Evolutionary conservation across 2,329 filamentous ascomycete species (phyloP).

Genomic region (Calonectria pteridis): DNA sequence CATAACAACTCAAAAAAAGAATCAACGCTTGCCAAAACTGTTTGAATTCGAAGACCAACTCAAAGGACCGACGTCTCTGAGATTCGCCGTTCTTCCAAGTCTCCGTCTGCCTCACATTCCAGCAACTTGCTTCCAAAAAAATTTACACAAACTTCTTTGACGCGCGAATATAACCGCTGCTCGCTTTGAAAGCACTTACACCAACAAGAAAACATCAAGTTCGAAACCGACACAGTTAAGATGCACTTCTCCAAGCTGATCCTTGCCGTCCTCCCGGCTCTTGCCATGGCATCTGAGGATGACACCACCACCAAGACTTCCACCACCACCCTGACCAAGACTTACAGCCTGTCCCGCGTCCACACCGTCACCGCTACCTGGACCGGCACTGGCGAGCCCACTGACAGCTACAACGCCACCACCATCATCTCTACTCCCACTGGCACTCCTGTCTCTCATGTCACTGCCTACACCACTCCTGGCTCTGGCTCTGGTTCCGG

Average conservation of each 20-base stretch:
- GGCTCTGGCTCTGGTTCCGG: slow-evolving; percentile 30
- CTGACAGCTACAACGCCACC: slow-evolving; percentile 46
- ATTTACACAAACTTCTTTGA: slow-evolving; percentile 14
- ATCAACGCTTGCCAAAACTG: background rate
- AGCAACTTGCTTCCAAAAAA: slow-evolving; percentile 6
- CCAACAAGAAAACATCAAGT: slow-evolving; percentile 26
- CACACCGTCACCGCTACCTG: slow-evolving; percentile 53
- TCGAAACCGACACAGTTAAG: slow-evolving; percentile 35
- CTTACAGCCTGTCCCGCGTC: slow-evolving; percentile 63
- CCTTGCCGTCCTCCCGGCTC: slow-evolving; percentile 64
- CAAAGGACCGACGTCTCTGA: slow-evolving; percentile 9
- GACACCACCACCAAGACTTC: slow-evolving; percentile 61
- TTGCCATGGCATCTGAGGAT: slow-evolving; percentile 59
- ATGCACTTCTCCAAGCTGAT: slow-evolving; percentile 59
- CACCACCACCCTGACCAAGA: slow-evolving; percentile 65
- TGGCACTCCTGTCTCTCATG: slow-evolving; percentile 24
- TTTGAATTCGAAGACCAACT: background rate
- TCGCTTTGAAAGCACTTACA: slow-evolving; percentile 43
- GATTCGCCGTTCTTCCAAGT: slow-evolving; percentile 8
- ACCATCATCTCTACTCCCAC: slow-evolving; percentile 41
- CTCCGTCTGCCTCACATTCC: slow-evolving; percentile 8
- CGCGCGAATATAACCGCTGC: slow-evolving; percentile 32
- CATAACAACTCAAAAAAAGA: slow-evolving; percentile 17
- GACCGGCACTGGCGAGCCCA: slow-evolving; percentile 40
- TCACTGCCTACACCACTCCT: slow-evolving; percentile 37